These are phyloP conservation scores for Candida peoriensis DNA, from an alignment of 805 yeast genomes.

Conservation along the genomic window DNA sequence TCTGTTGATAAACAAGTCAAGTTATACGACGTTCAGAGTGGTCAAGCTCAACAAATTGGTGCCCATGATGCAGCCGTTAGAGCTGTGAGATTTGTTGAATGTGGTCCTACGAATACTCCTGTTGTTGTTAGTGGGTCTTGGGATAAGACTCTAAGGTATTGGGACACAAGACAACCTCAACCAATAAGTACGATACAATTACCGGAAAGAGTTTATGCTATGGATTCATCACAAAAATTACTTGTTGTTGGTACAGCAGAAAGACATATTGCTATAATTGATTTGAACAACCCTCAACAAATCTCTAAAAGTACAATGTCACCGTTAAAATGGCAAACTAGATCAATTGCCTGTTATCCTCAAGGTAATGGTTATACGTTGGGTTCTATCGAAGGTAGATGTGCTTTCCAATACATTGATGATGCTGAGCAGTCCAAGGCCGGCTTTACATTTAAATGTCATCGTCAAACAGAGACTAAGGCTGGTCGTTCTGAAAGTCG, in stretches of 20 bases:
- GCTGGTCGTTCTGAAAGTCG: constrained; percentile 51
- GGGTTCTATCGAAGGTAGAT: constrained; percentile 92
- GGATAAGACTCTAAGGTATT: constrained; percentile 91
- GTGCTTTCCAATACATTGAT: constrained; percentile 90
- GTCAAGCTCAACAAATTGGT: constrained; percentile 82
- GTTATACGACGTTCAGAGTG: constrained; percentile 74
- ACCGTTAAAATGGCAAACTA: constrained; percentile 87
- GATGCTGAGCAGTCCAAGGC: constrained; percentile 65
- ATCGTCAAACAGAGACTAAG: constrained; percentile 63
- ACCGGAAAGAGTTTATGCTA: constrained; percentile 87
- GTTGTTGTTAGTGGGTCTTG: constrained; percentile 91
- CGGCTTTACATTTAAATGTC: constrained; percentile 93
- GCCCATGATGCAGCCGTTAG: constrained; percentile 79
- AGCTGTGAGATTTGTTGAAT: constrained; percentile 68
- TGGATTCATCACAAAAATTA: constrained; percentile 78
- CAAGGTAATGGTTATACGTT: constrained; percentile 89
- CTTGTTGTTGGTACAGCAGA: constrained; percentile 95
- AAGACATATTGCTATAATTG: constrained; percentile 70
- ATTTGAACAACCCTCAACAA: constrained; percentile 76
- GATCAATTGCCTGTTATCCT: constrained; percentile 79
- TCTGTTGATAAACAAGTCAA: constrained; percentile 89
- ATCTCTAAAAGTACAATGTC: constrained; percentile 70
- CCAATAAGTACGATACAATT: constrained; percentile 77
- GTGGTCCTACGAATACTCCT: constrained; percentile 74
- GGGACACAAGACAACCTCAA: constrained; percentile 86